A percentile compares a stretch with the other conserved stretches of the same genome.
These are phyloP conservation scores for Phytophthora lateralis DNA, from an alignment of 352 stramenopile species.

Conservation along the genomic window DNA sequence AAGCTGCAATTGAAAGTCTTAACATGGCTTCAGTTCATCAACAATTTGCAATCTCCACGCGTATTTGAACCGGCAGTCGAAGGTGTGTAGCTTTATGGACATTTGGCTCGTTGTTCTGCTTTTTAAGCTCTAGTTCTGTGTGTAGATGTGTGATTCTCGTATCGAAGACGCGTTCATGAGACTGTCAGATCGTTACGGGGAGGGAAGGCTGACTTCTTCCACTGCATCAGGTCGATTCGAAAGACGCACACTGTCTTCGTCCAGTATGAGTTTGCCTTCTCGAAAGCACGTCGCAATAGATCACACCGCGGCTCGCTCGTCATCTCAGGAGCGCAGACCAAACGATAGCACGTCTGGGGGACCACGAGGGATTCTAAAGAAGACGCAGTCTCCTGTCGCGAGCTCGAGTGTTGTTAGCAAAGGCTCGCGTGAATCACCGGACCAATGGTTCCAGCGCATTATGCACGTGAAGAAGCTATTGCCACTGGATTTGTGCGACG, in stretches of 20 bases:
- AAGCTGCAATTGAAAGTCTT: neutral
- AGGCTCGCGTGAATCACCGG: conserved; percentile 30
- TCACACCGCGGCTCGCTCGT: conserved; percentile 18
- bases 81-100: conserved; percentile 7
- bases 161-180: conserved; percentile 29
- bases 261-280: conserved; percentile 8
- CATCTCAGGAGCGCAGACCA: conserved; percentile 12
- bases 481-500: conserved; percentile 59
- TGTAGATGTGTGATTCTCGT: conserved; percentile 27
- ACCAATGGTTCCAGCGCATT: conserved; percentile 64
- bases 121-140: neutral
- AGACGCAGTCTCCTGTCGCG: conserved; percentile 6
- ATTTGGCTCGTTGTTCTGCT: neutral
- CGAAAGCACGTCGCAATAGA: conserved; percentile 4
- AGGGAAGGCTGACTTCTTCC: neutral
- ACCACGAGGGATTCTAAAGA: conserved; percentile 29
- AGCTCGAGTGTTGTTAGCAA: neutral
- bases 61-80: conserved; percentile 19
- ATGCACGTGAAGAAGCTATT: conserved; percentile 49
- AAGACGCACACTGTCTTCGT: conserved; percentile 7
- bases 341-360: neutral
- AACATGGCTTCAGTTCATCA: neutral
- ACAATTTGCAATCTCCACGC: conserved; percentile 10
- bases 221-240: neutral
- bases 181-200: conserved; percentile 8